Evolutionary conservation across 441 rosid species (phyloP).

Genomic region (Pelargonium cotyledonis): DNA sequence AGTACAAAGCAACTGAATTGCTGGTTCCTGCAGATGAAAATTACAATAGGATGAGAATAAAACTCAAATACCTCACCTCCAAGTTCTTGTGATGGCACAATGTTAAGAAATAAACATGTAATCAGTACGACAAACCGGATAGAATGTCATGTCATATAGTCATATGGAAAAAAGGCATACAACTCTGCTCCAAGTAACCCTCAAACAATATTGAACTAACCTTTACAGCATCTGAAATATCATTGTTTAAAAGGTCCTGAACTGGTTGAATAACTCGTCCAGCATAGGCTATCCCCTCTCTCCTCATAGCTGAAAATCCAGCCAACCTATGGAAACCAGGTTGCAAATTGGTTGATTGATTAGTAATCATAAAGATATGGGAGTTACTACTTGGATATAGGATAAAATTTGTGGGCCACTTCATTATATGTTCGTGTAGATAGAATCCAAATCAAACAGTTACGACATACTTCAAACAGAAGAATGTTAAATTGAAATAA

Average conservation of each 20-base stretch:
- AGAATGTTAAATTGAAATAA: no score
- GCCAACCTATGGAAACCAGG: neutral
- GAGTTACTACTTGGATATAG: neutral
- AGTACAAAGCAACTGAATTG: neutral
- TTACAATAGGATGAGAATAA: neutral
- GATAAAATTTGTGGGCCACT: neutral
- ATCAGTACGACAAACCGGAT: no score
- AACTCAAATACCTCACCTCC: no score
- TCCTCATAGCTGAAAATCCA: neutral
- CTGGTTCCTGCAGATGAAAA: slow-evolving; percentile 2
- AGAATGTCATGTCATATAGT: no score
- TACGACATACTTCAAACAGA: no score
- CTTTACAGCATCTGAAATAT: neutral
- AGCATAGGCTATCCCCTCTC: neutral
- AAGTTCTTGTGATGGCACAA: no score
- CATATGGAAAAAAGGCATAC: no score
- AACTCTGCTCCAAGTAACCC: neutral
- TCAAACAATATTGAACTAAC: neutral
- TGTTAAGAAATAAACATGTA: no score
- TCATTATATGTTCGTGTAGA: no score
- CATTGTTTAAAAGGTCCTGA: neutral
- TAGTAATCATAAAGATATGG: no score
- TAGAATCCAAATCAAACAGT: no score
- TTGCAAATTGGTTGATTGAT: no score
- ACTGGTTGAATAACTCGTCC: neutral